Evolutionary conservation across 306 rosid species (phyloP).

Genomic region (Castanea sativa): DNA sequence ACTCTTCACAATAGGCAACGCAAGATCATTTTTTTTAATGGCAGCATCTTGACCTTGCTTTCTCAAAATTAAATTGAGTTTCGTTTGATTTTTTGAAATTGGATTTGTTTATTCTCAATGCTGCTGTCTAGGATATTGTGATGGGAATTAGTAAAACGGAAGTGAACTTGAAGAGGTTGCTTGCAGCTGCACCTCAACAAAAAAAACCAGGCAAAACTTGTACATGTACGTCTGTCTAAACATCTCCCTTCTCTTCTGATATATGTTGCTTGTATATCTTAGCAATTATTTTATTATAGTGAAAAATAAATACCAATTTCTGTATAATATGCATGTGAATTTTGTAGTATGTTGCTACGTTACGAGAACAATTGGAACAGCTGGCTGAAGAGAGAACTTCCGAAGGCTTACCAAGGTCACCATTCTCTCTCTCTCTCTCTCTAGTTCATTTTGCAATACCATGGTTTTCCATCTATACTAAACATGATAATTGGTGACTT

Average conservation of each 20-base stretch:
- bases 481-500: background rate
- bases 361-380: constrained; percentile 82
- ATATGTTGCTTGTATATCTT: constrained; percentile 4
- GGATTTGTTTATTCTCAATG: background rate
- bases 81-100: background rate
- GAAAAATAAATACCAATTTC: constrained; percentile 3
- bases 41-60: no score
- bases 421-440: background rate
- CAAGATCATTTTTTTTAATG: no score
- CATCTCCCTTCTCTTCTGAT: background rate
- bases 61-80: background rate
- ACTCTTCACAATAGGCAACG: no score
- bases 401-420: constrained; percentile 77
- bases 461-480: background rate
- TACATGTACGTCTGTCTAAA: constrained; percentile 69
- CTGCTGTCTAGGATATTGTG: constrained; percentile 26
- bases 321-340: constrained; percentile 1
- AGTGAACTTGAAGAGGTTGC: constrained; percentile 83
- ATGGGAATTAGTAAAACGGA: constrained; percentile 85
- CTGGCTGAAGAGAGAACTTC: constrained; percentile 77
- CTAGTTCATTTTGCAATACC: background rate
- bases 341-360: constrained; percentile 81
- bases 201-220: constrained; percentile 80
- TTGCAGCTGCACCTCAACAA: constrained; percentile 84
- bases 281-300: constrained; percentile 2